These are phyloP conservation scores for Glycine tomentella DNA, from an alignment of 306 rosid species.

Conservation along the genomic window DNA sequence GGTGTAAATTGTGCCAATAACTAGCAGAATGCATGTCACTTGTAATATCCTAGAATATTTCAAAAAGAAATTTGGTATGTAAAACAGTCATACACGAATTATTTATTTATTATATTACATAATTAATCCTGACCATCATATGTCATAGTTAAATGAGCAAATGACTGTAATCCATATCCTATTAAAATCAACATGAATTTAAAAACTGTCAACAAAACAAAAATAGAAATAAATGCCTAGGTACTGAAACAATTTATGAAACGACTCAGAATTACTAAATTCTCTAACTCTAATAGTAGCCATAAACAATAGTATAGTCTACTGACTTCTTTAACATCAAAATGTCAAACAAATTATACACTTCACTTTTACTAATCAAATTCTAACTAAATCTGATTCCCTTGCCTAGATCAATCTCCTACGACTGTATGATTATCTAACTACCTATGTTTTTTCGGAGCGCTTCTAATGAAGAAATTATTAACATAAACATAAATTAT, in stretches of 20 bases:
- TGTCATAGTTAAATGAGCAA: slow-evolving; percentile 16
- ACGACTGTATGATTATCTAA: background rate
- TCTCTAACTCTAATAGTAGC: background rate
- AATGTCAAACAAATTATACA: background rate
- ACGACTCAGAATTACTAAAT: slow-evolving; percentile 1
- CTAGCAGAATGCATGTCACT: slow-evolving; percentile 21
- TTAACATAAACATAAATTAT: background rate
- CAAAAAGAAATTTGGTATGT: background rate
- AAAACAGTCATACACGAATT: background rate
- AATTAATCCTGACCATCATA: slow-evolving; percentile 19
- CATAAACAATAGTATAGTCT: background rate
- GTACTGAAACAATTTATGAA: slow-evolving; percentile 15
- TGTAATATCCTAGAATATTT: slow-evolving; percentile 12
- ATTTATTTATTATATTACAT: background rate
- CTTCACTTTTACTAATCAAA: slow-evolving; percentile 20
- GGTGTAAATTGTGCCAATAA: background rate
- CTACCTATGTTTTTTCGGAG: background rate
- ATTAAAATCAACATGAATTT: background rate
- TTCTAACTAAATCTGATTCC: slow-evolving; percentile 4
- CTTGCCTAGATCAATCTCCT: slow-evolving; percentile 16
- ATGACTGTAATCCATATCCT: background rate
- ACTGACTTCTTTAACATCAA: background rate
- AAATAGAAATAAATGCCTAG: background rate
- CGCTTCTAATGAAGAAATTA: slow-evolving; percentile 1
- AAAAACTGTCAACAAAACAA: background rate